Percentiles rank a stretch among this genome's conserved stretches.
phyloP scores from a whole-genome alignment of 805 yeast genomes.

The Metschnikowia baotianmanensis region DNA sequence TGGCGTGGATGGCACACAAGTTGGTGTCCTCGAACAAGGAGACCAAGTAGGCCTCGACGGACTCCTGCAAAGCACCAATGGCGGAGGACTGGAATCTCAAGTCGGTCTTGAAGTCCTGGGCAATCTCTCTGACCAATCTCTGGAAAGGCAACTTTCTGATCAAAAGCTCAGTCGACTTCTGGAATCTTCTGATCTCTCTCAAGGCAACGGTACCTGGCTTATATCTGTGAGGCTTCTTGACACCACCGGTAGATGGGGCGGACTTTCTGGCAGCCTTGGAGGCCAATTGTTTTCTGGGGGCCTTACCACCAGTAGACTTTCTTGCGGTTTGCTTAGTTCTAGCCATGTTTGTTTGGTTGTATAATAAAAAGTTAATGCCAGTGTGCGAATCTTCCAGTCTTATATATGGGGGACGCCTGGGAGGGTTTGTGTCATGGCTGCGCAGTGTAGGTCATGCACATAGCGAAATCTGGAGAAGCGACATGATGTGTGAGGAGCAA shows the following conservation, averaged over 20 bases:
- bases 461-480: neutral
- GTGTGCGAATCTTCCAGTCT: slow-evolving; percentile 4
- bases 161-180: slow-evolving; percentile 45
- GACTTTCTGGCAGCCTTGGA: slow-evolving; percentile 50
- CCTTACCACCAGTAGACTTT: slow-evolving; percentile 50
- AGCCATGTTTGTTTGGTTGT: slow-evolving; percentile 29
- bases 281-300: slow-evolving; percentile 49
- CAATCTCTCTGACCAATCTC: slow-evolving; percentile 48
- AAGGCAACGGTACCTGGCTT: slow-evolving; percentile 50
- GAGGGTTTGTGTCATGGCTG: neutral
- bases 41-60: slow-evolving; percentile 48
- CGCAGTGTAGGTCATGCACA: slow-evolving; percentile 1
- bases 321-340: slow-evolving; percentile 49
- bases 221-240: slow-evolving; percentile 49
- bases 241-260: slow-evolving; percentile 48
- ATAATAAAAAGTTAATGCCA: neutral
- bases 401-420: slow-evolving; percentile 10
- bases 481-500: neutral
- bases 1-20: slow-evolving; percentile 50
- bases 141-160: slow-evolving; percentile 49
- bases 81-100: slow-evolving; percentile 48
- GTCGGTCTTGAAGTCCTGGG: slow-evolving; percentile 47
- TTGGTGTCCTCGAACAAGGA: slow-evolving; percentile 47
- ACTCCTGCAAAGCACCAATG: slow-evolving; percentile 47
- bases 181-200: slow-evolving; percentile 50